Evolutionary conservation across 129 eudicot species (phyloP).

Genomic region (Tagetes erecta): DNA sequence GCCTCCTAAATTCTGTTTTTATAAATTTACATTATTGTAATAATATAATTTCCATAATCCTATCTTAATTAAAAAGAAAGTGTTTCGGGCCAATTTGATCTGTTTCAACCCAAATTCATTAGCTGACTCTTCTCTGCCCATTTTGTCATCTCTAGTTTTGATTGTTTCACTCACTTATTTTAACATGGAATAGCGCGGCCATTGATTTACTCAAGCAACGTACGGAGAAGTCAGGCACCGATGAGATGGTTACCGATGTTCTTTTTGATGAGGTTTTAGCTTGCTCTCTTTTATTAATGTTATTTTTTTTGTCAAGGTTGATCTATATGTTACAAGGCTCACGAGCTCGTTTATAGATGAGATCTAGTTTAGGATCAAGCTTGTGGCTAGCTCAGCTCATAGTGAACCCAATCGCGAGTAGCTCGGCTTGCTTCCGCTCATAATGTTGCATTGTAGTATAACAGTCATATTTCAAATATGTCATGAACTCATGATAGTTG

Average conservation of each 20-base stretch:
- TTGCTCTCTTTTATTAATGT: conserved; percentile 17
- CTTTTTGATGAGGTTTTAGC: conserved; percentile 77
- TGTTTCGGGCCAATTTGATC: not conserved
- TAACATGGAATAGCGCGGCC: conserved; percentile 46
- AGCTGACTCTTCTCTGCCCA: not conserved
- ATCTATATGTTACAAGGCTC: not conserved
- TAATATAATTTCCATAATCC: not conserved
- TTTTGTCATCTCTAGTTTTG: not conserved
- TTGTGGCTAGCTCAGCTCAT: not conserved
- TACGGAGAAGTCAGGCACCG: conserved; percentile 40
- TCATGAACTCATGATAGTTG: not conserved
- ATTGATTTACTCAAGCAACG: conserved; percentile 82
- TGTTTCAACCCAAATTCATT: not conserved
- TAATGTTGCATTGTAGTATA: not conserved
- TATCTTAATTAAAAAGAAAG: not conserved
- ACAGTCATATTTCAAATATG: conserved; percentile 3
- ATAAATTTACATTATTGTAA: not conserved
- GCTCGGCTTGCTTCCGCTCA: not conserved
- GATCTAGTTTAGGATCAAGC: not conserved
- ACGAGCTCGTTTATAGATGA: not conserved
- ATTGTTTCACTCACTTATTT: conserved; percentile 14
- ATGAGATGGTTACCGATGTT: conserved; percentile 53
- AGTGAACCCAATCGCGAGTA: not conserved
- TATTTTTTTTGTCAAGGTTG: not conserved
- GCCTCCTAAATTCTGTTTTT: not conserved